Evolutionary conservation across 306 rosid genomes (phyloP).

Genomic region (Urtica urens): DNA sequence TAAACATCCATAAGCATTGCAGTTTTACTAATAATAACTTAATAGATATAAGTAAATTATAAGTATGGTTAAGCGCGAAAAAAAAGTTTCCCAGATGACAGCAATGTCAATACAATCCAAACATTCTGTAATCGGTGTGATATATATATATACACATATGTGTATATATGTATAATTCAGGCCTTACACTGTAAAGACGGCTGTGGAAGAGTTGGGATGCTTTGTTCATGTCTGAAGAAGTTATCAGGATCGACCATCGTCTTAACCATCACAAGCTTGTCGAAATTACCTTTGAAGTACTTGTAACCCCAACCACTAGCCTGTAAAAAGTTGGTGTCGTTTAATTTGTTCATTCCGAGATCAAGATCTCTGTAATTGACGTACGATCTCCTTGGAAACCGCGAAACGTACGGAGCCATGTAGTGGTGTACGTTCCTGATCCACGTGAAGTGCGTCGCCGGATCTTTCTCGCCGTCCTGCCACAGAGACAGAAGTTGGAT

Average conservation of each 20-base stretch:
- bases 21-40: too few species aligned
- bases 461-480: constrained; percentile 20
- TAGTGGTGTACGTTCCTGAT: constrained; percentile 24
- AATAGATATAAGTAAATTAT: too few species aligned
- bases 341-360: background rate
- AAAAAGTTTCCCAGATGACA: too few species aligned
- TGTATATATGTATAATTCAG: too few species aligned
- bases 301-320: constrained; percentile 37
- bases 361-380: constrained; percentile 38
- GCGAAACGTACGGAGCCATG: constrained; percentile 43
- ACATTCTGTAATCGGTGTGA: too few species aligned
- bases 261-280: constrained; percentile 43
- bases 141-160: too few species aligned
- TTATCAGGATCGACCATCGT: constrained; percentile 56
- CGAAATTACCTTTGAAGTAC: constrained; percentile 59
- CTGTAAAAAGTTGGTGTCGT: background rate
- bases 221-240: constrained; percentile 65
- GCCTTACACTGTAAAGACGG: too few species aligned
- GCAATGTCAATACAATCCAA: too few species aligned
- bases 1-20: too few species aligned
- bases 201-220: constrained; percentile 43
- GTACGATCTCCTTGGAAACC: constrained; percentile 40
- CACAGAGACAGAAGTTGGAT: constrained; percentile 49
- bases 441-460: constrained; percentile 19
- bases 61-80: too few species aligned